Percentiles rank a stretch among this genome's conserved stretches.
These are phyloP conservation scores for Ustilago loliicola DNA, from an alignment of 1,284 basidiomycete species.

Conservation along the genomic window DNA sequence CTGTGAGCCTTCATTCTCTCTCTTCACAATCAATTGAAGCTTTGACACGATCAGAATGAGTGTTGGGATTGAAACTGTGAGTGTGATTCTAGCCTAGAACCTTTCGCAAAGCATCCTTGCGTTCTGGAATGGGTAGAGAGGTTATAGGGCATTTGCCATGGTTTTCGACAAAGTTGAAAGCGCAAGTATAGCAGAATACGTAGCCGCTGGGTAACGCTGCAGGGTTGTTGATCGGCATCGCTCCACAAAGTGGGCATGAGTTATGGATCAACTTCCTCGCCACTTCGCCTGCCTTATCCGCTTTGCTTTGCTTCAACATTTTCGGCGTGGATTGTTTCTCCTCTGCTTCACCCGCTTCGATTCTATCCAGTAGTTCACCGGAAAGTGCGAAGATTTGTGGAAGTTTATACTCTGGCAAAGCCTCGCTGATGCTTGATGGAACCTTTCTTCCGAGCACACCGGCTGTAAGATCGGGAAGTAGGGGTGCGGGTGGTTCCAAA, in stretches of 20 bases:
- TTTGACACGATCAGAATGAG: not conserved
- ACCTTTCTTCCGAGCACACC: not conserved
- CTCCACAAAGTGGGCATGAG: constrained; percentile 87
- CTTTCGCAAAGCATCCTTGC: constrained; percentile 81
- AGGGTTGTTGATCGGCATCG: constrained; percentile 81
- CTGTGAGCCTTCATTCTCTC: not conserved
- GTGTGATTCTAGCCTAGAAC: constrained; percentile 77
- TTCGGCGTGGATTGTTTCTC: not conserved
- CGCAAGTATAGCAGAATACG: constrained; percentile 95
- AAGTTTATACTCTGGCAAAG: constrained; percentile 19
- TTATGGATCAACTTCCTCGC: constrained; percentile 74
- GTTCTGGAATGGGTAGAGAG: constrained; percentile 78
- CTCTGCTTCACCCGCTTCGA: not conserved
- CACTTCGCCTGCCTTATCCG: not conserved
- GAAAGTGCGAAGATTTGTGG: constrained; percentile 37
- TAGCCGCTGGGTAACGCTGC: constrained; percentile 92
- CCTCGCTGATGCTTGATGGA: not conserved
- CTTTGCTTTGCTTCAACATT: constrained; percentile 46
- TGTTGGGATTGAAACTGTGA: not conserved
- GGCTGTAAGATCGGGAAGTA: constrained; percentile 19
- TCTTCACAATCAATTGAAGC: not conserved
- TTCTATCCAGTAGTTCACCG: constrained; percentile 27
- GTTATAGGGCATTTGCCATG: constrained; percentile 88
- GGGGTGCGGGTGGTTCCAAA: constrained; percentile 25
- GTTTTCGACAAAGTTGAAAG: constrained; percentile 84